Evolutionary conservation across 2,329 filamentous ascomycete genomes (phyloP), one percentile per base, ranked within the genome.

Genomic region (Tolypocladium amazonense): DNA sequence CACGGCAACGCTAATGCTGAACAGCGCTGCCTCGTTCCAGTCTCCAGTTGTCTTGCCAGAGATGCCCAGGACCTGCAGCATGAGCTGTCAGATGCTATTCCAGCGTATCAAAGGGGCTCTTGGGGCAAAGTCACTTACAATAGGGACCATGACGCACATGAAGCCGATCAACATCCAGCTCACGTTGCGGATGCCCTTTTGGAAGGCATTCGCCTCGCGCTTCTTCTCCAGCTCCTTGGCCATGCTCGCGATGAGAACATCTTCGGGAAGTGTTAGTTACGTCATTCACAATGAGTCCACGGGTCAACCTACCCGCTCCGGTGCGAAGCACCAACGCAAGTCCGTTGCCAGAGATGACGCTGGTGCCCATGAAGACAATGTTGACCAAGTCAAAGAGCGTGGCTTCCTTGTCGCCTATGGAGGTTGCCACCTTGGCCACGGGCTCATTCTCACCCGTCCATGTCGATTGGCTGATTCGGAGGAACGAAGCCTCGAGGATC

Each of bases 391-490:
- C 68, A 35, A 69, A 70, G 7, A 68, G 57, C 0, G 63, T 61
- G 12, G 56, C 57, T 2, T 63, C 61, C 35, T 68, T 69, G 39
- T 65, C 63, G 33, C 63, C 65, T 14, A 27, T 43, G 2, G 33
- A 15, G 18, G 57, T 60, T 1, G 66, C 56, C 1, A 55, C 47
- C 59, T 70, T 70, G 23, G 64, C 57, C 2, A 66, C 66, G 3
- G 69, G 68, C 11, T 63, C 64, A 56, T 60, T 70, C 57, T 70
- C 69, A n/a, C 69, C 69, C 0, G 67, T 70, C 67, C 67, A 69
- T 18, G 66, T 68, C n/a, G 68, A 70, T 57, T 69, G 67, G 39
- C 68, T 67, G 56, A 70, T 60, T 2, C 67, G 67, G 1, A 70
- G 61, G 39, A 69, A 70, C 12, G 63, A 65, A 1, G 67, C 56